phyloP scores from a whole-genome alignment of 495 filamentous ascomycete genomes.

The Tuber umbilicatum region DNA sequence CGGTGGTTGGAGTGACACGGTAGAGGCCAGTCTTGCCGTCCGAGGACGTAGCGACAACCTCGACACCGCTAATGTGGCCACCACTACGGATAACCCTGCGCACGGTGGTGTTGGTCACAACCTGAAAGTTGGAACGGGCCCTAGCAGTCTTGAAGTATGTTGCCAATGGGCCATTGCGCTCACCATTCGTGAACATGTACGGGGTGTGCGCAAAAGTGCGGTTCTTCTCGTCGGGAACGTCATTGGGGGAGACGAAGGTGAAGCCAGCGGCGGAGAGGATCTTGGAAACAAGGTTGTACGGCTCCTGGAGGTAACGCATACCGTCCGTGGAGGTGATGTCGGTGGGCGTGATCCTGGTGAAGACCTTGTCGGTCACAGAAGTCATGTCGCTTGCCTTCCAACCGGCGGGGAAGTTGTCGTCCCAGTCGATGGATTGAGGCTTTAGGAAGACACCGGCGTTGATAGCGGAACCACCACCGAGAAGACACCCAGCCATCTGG shows the following conservation, averaged over 20 bases:
- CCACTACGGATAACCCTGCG: constrained; percentile 58
- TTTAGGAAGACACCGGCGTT: constrained; percentile 59
- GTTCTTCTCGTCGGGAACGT: constrained; percentile 59
- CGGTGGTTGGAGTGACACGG: constrained; percentile 53
- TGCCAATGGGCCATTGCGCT: constrained; percentile 64
- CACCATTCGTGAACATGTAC: constrained; percentile 61
- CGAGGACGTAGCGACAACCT: constrained; percentile 53
- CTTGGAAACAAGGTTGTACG: constrained; percentile 52
- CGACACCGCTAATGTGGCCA: constrained; percentile 59
- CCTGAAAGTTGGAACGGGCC: constrained; percentile 57
- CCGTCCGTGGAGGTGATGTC: constrained; percentile 62
- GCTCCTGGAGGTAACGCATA: constrained; percentile 60
- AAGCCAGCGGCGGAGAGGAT: constrained; percentile 56
- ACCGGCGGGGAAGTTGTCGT: constrained; percentile 64
- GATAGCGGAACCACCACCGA: constrained; percentile 70
- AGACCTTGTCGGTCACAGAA: constrained; percentile 54
- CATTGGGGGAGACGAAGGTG: constrained; percentile 57
- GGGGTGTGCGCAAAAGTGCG: constrained; percentile 59
- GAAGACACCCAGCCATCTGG: constrained; percentile 69
- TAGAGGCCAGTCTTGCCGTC: constrained; percentile 56
- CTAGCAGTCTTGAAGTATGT: constrained; percentile 65
- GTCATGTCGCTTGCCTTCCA: constrained; percentile 63
- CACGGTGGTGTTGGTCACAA: constrained; percentile 61
- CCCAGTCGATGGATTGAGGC: constrained; percentile 57
- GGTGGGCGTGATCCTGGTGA: constrained; percentile 64